Evolutionary conservation across 768 basidiomycete species (phyloP).

Genomic region (Termitomyces sp.): DNA sequence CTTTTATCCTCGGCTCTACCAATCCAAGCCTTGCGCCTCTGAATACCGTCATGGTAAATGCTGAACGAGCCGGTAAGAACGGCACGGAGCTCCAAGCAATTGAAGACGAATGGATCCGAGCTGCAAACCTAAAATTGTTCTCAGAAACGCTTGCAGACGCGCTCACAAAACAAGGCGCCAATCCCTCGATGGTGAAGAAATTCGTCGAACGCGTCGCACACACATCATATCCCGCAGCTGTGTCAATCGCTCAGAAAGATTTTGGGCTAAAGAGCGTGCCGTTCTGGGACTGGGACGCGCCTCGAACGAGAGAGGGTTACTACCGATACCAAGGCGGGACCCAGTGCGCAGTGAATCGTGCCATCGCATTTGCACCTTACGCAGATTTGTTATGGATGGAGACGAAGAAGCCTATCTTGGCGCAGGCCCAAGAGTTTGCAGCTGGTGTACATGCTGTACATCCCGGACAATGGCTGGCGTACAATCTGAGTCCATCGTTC

Average conservation of each 20-base stretch:
- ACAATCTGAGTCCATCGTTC: constrained; percentile 92
- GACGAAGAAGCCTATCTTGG: constrained; percentile 89
- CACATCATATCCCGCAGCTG: constrained; percentile 63
- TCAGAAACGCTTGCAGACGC: constrained; percentile 67
- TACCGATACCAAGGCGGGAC: constrained; percentile 98
- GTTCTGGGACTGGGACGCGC: constrained; percentile 94
- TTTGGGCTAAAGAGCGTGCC: constrained; percentile 71
- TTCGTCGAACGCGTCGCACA: constrained; percentile 62
- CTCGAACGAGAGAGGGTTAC: constrained; percentile 92
- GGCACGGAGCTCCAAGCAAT: constrained; percentile 80
- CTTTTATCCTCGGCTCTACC: constrained; percentile 92
- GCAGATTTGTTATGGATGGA: constrained; percentile 95
- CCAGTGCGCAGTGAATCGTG: constrained; percentile 88
- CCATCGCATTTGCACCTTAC: constrained; percentile 90
- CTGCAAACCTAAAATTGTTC: constrained; percentile 80
- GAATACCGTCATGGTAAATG: constrained; percentile 76
- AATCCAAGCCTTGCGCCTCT: constrained; percentile 67
- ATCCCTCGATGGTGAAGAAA: constrained; percentile 42
- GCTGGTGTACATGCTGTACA: constrained; percentile 75
- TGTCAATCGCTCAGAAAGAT: constrained; percentile 70
- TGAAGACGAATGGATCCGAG: constrained; percentile 80
- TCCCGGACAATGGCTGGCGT: constrained; percentile 93
- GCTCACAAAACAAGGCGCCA: constrained; percentile 51
- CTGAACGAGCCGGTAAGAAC: constrained; percentile 72
- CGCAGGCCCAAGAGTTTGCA: constrained; percentile 91